A percentile compares a stretch with the other conserved stretches of the same genome.
phyloP scores from a whole-genome alignment of 805 yeast genomes.

The Ascoidea rubescens region DNA sequence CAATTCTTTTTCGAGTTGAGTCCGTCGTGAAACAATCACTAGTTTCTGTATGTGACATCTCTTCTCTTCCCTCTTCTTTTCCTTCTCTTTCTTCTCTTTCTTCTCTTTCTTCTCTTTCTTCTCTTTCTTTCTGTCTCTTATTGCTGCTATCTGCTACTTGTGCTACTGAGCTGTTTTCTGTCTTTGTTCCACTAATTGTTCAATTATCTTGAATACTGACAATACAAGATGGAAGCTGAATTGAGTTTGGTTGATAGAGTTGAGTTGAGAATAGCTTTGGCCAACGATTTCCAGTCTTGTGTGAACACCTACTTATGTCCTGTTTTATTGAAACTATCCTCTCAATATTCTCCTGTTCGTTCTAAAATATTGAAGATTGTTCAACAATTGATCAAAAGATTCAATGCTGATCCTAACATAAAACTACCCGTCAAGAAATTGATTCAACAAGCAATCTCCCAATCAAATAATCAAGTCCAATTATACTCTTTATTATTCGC shows the following conservation, averaged over 20 bases:
- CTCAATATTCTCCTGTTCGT: slow-evolving; percentile 54
- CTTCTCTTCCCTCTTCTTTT: too few relatives aligned
- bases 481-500: slow-evolving; percentile 52
- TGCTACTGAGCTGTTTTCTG: too few relatives aligned
- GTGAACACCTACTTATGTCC: slow-evolving; percentile 62
- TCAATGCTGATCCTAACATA: slow-evolving; percentile 40
- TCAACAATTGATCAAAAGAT: slow-evolving; percentile 52
- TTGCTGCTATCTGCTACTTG: too few relatives aligned
- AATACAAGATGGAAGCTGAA: slow-evolving; percentile 26
- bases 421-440: slow-evolving; percentile 52
- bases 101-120: too few relatives aligned
- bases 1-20: too few relatives aligned
- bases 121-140: too few relatives aligned
- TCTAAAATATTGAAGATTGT: slow-evolving; percentile 52
- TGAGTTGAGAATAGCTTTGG: slow-evolving; percentile 68
- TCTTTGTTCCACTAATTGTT: too few relatives aligned
- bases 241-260: slow-evolving; percentile 56
- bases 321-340: slow-evolving; percentile 60
- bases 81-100: too few relatives aligned
- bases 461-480: slow-evolving; percentile 34
- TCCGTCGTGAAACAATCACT: too few relatives aligned
- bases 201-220: too few relatives aligned
- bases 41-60: too few relatives aligned
- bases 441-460: slow-evolving; percentile 41
- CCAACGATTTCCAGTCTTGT: slow-evolving; percentile 49